Evolutionary conservation across 2,329 filamentous ascomycete species (phyloP), one percentile per base, ranked within the genome.

Genomic region (Pseudogymnoascus sp.): DNA sequence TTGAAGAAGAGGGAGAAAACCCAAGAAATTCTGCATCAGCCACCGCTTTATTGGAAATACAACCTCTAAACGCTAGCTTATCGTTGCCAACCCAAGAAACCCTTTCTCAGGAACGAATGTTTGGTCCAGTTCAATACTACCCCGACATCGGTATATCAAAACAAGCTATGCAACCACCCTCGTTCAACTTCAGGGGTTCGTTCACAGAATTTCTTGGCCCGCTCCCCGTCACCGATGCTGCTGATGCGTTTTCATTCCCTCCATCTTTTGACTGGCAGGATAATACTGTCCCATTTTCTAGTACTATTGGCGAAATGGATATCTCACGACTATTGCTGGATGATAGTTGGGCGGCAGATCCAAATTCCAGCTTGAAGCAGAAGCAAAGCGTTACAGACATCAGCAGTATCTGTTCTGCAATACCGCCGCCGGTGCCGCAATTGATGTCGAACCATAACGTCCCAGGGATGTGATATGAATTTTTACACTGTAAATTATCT

Each of bases 261-360:
- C 67, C 74, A 14, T 69, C 72, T 14, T 75, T 81, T 30, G 80
- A 83, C 41, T 79, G 80, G 73, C 72, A 70, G 38, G 80, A 82
- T 45, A 67, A 70, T 5, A 70, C 72, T 3, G 69, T 75, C 2
- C 75, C 79, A 2, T 74, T 78, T 61, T 71, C 77, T 55, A 76
- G 76, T 3, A 75, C 65, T 59, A 74, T 76, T 7, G 79, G 81
- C 14, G 84, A 85, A 69, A 86, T 86, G 84, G 84, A 84, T 60
- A 84, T 86, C 52, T 83, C 82, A 14, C 78, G 84, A 11, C 75
- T 87, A 1, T 71, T 86, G 2, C 75, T 86, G n/a, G 82, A 85
- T 61, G 82, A 84, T 65, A 73, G 74, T 3, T 71, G 69, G 67
- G 62, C 65, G 45, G 64, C 67, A 22, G 65, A 38, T 33, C 62